These are phyloP conservation scores for Coniochaeta pulveracea DNA, from an alignment of 2,329 filamentous ascomycete genomes.

Conservation along the genomic window DNA sequence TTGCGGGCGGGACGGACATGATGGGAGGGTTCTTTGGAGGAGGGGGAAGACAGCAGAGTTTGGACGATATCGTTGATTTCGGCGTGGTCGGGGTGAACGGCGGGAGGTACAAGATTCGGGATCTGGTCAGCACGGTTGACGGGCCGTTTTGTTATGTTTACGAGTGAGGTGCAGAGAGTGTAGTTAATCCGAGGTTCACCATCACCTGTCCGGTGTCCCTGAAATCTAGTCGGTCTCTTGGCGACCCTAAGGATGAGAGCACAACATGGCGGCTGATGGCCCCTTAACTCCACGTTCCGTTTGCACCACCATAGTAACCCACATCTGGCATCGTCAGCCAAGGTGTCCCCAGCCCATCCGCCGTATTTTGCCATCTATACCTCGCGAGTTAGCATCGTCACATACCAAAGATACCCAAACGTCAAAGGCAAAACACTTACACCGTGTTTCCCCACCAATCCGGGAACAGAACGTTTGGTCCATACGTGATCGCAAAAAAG, in stretches of 20 bases:
- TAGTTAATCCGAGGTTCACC: too few relatives aligned
- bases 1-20: constrained; percentile 18
- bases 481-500: constrained; percentile 23
- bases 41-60: constrained; percentile 9
- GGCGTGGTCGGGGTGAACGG: constrained; percentile 12
- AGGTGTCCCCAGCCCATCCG: constrained; percentile 18
- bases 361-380: constrained; percentile 19
- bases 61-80: constrained; percentile 16
- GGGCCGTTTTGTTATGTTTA: constrained; percentile 16
- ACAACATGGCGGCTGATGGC: neutral
- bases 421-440: constrained; percentile 9
- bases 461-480: constrained; percentile 18
- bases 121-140: constrained; percentile 14
- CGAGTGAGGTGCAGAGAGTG: too few relatives aligned
- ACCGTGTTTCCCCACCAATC: constrained; percentile 24
- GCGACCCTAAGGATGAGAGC: too few relatives aligned
- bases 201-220: too few relatives aligned
- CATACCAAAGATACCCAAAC: too few relatives aligned
- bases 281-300: constrained; percentile 18
- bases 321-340: constrained; percentile 19
- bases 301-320: constrained; percentile 20
- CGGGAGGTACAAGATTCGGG: constrained; percentile 10
- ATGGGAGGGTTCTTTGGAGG: constrained; percentile 15
- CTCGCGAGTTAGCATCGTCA: neutral
- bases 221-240: too few relatives aligned